These are phyloP conservation scores for Nakaseomyces kungkrabaensis DNA, from an alignment of 1,139 yeast species.

Conservation along the genomic window DNA sequence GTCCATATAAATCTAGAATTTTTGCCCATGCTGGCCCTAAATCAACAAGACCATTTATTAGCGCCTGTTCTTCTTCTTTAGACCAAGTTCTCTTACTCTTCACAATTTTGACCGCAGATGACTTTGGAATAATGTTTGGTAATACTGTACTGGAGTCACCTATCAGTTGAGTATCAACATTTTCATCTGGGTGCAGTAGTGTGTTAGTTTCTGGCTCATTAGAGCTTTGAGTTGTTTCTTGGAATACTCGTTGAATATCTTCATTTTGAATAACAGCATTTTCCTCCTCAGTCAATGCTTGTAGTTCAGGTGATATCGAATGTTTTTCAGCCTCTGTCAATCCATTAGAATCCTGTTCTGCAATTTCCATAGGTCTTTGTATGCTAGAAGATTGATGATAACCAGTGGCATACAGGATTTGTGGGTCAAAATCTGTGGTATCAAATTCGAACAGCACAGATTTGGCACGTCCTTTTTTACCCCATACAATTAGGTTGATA, in stretches of 20 bases:
- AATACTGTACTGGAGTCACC: neutral
- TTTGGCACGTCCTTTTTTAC: constrained; percentile 41
- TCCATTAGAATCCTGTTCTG: neutral
- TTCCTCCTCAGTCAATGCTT: neutral
- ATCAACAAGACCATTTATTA: constrained; percentile 64
- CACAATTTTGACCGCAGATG: neutral
- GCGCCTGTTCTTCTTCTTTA: constrained; percentile 76
- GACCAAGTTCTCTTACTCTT: constrained; percentile 59
- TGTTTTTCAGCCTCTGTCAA: neutral
- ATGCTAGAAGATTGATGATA: constrained; percentile 9
- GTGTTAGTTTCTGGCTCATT: neutral
- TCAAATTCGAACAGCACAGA: constrained; percentile 20
- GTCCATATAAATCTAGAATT: constrained; percentile 77
- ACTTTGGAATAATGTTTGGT: neutral
- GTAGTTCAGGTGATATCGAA: neutral
- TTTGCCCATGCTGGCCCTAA: constrained; percentile 93
- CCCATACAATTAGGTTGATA: constrained; percentile 64
- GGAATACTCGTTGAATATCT: neutral
- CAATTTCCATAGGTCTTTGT: neutral
- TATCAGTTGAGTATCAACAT: neutral
- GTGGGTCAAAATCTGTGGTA: constrained; percentile 18
- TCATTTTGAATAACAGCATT: neutral
- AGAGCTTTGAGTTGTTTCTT: neutral
- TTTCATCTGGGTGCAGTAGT: neutral
- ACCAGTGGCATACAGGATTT: constrained; percentile 15